Base-by-base conservation (phyloP, 78 protist genomes). In the Dictyostelium purpureum region DNA sequence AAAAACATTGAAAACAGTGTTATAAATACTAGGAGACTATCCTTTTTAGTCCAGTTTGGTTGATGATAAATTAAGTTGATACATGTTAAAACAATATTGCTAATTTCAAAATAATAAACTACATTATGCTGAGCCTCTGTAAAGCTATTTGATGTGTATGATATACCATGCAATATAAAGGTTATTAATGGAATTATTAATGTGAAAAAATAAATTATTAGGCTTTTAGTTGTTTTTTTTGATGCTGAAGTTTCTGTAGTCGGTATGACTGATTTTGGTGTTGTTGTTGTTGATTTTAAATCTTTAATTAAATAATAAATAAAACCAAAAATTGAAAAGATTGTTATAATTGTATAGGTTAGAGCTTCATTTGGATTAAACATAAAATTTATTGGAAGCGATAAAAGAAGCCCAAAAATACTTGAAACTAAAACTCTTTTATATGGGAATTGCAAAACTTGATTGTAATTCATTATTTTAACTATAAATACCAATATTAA, bases 101-200 rank as follows among this genome's bases (percentile, higher is more conserved):
- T 74, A 35, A 78, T 6, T 2, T 6, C 11, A 54, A 89, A 73
- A 74, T 38, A 93, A 24, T 65, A 35, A 5, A 93, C 90, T 6
- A 93, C 92, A 11, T 59, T 28, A 33, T 49, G 83, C 42, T 93
- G 94, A 7, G 83, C 11, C 18, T 93, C 96, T 7, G 83, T 83
- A 70, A 76, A 93, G 49, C 96, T 93, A 66, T 93, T 93, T 6
- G 93, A 85, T 43, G 14, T n/a, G 19, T 52, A 65, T 26, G 87
- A 63, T 18, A 45, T 70, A 31, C 80, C 88, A 57, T 66, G 96
- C 63, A 77, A 26, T 10, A 73, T 51, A 16, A 93, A 54, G 9
- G 80, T 18, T 33, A 63, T 33, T 33, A 43, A 63, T 33, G 71
- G 71, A 63, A 63, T 63, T 63, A 35, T 31, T 12, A 63, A 33